A percentile compares a stretch with the other conserved stretches of the same genome.
Evolutionary conservation across 1,139 yeast species (phyloP).

Genomic region (Torulaspora globosa): DNA sequence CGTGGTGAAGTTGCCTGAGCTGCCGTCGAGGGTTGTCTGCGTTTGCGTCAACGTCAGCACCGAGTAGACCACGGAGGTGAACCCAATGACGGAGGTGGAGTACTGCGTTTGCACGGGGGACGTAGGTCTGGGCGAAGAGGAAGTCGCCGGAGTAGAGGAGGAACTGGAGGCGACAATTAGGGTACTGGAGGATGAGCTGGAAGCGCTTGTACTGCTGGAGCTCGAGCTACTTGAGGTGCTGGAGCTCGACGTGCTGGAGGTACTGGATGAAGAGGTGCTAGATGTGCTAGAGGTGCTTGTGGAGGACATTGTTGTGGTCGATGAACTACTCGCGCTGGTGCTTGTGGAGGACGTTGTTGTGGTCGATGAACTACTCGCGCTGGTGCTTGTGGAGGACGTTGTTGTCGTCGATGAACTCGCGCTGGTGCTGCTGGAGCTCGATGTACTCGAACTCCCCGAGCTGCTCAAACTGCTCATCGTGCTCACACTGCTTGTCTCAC

Average conservation of each 20-base stretch:
- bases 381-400: not conserved
- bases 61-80: constrained; percentile 12
- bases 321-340: not conserved
- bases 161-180: too few relatives aligned
- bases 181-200: constrained; percentile 4
- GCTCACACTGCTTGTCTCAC: not conserved
- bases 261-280: constrained; percentile 8
- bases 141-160: not conserved
- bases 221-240: constrained; percentile 6
- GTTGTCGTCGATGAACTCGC: not conserved
- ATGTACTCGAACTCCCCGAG: not conserved
- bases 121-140: not conserved
- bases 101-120: not conserved
- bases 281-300: constrained; percentile 10
- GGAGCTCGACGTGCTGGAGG: constrained; percentile 7
- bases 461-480: not conserved
- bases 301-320: constrained; percentile 10
- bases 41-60: constrained; percentile 11
- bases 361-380: constrained; percentile 1
- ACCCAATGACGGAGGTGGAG: constrained; percentile 9
- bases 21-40: constrained; percentile 1
- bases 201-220: not conserved
- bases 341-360: not conserved
- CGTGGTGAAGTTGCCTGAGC: not conserved
- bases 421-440: not conserved